A percentile compares a stretch with the other conserved stretches of the same genome.
These are phyloP conservation scores for Cadophora sp. DNA, from an alignment of 2,329 filamentous ascomycete species.

Conservation along the genomic window DNA sequence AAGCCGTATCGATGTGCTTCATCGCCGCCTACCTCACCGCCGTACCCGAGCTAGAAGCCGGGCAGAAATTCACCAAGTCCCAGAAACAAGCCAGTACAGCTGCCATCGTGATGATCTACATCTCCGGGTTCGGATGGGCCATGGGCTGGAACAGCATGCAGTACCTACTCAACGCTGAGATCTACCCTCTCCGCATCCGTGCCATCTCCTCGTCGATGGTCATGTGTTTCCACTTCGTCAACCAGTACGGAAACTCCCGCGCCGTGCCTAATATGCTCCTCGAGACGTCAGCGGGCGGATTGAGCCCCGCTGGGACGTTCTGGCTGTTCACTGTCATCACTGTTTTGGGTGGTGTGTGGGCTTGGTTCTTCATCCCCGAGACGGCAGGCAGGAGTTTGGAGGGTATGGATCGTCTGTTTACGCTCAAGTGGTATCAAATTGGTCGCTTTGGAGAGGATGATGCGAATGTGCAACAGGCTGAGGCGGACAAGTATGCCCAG, in stretches of 20 bases:
- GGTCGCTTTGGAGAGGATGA: slow-evolving; percentile 56
- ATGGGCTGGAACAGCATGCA: slow-evolving; percentile 79
- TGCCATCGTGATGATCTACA: slow-evolving; percentile 76
- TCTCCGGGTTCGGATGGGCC: slow-evolving; percentile 73
- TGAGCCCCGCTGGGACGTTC: slow-evolving; percentile 69
- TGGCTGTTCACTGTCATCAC: slow-evolving; percentile 77
- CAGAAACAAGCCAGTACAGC: slow-evolving; percentile 66
- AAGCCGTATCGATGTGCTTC: slow-evolving; percentile 67
- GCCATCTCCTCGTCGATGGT: slow-evolving; percentile 74
- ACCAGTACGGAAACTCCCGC: slow-evolving; percentile 78
- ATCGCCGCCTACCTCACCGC: slow-evolving; percentile 66
- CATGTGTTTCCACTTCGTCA: slow-evolving; percentile 81
- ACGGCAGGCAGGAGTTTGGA: slow-evolving; percentile 70
- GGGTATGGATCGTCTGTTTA: slow-evolving; percentile 75
- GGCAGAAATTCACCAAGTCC: slow-evolving; percentile 50
- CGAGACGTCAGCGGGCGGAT: slow-evolving; percentile 52
- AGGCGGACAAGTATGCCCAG: slow-evolving; percentile 43
- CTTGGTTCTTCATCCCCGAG: slow-evolving; percentile 76
- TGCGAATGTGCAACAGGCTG: slow-evolving; percentile 54
- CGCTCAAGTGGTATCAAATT: slow-evolving; percentile 77
- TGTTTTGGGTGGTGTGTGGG: slow-evolving; percentile 71
- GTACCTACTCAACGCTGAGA: slow-evolving; percentile 78
- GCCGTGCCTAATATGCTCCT: slow-evolving; percentile 80
- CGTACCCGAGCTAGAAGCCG: slow-evolving; percentile 64
- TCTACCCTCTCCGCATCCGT: slow-evolving; percentile 77